phyloP scores from a whole-genome alignment of 106 monocot species.

The Hemerocallis citrina region DNA sequence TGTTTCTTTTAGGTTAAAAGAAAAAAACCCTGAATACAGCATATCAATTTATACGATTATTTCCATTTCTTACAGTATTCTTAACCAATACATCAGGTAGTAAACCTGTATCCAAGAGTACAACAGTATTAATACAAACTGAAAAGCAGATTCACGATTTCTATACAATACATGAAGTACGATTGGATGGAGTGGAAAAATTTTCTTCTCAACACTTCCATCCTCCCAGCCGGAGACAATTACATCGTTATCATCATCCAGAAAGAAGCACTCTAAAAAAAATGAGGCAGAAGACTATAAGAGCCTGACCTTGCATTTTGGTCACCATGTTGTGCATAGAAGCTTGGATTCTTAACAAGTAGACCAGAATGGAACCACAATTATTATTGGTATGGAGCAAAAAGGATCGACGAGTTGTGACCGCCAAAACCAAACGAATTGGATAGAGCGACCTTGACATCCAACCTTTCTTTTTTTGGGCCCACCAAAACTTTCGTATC shows the following conservation, averaged over 20 bases:
- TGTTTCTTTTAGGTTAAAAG: too few species aligned
- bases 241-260: neutral
- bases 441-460: slow-evolving; percentile 77
- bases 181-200: neutral
- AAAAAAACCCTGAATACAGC: too few species aligned
- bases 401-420: slow-evolving; percentile 83
- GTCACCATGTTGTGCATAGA: too few species aligned
- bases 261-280: neutral
- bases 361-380: neutral
- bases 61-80: too few species aligned
- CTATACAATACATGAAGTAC: neutral
- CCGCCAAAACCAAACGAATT: slow-evolving; percentile 93
- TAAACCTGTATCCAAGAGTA: too few species aligned
- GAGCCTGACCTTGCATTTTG: too few species aligned
- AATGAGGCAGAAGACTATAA: too few species aligned
- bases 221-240: neutral
- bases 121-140: too few species aligned
- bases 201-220: slow-evolving; percentile 3
- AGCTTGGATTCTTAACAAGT: neutral
- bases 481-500: slow-evolving; percentile 63
- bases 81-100: too few species aligned
- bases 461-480: slow-evolving; percentile 62
- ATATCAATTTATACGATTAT: too few species aligned
- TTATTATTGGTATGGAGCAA: slow-evolving; percentile 55
- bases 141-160: too few species aligned